A percentile compares a stretch with the other conserved stretches of the same genome.
Conservation (phyloP, 495 filamentous ascomycete species). For the Melanomma pulvis-pyrius region DNA sequence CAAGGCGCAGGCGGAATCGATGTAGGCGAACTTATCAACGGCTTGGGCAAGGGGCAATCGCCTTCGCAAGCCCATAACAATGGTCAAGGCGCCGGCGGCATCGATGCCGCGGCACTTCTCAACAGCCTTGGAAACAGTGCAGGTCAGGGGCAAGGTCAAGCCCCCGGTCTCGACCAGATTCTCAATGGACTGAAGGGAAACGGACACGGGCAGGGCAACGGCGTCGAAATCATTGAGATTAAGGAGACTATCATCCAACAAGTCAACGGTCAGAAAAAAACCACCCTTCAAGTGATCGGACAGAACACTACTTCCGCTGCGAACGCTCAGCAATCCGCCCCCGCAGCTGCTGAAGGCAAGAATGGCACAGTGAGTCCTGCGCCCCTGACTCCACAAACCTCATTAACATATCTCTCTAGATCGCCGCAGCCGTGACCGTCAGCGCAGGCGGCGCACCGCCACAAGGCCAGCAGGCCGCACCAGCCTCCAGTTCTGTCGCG, state of each 20-base stretch:
- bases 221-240: slow-evolving; percentile 22
- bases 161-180: neutral
- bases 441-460: neutral
- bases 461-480: neutral
- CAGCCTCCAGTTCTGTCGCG: neutral
- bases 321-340: neutral
- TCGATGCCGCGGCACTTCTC: neutral
- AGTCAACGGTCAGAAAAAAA: slow-evolving; percentile 1
- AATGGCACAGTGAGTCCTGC: neutral
- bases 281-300: neutral
- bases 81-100: neutral
- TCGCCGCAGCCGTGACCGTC: slow-evolving; percentile 2
- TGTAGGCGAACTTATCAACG: neutral
- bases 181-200: slow-evolving; percentile 10
- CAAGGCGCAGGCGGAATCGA: neutral
- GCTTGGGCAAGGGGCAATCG: neutral
- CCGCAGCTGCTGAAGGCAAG: neutral
- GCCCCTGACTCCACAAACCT: neutral
- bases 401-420: neutral
- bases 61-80: neutral
- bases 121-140: neutral
- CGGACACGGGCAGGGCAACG: slow-evolving; percentile 7
- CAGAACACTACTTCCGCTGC: neutral
- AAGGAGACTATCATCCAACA: slow-evolving; percentile 14
- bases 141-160: slow-evolving; percentile 6